Base-by-base conservation (phyloP, 139 green algal species). In the Pycnococcus provasolii region DNA sequence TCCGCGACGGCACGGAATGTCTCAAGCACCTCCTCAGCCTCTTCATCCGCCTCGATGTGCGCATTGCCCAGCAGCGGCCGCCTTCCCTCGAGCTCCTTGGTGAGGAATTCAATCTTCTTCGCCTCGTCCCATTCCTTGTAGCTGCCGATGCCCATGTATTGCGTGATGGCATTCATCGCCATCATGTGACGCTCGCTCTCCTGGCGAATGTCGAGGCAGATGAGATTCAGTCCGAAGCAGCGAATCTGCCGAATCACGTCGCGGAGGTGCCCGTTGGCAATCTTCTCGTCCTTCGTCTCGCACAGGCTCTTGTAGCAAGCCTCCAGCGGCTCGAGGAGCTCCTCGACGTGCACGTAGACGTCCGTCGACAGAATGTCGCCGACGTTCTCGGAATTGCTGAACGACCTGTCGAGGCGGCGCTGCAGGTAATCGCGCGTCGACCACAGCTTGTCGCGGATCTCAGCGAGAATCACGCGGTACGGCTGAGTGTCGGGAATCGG, bases 191-290 rank as follows among this genome's bases (percentile, higher is more conserved):
- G 84, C 4, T 77, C 81, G 70, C 51, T 75, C 77, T 96, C 89
- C 82, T 97, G 91, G 5, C 91, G 80, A 58, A 98, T 80, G 76
- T 98, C 91, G 68, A 98, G 81, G 84, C 94, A 95, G 71, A 96
- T 86, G 39, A 98, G 82, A 54, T 47, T 73, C 69, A 96, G 73
- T 43, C 92, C 91, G 46, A 82, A 82, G 52, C 68, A 76, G 11
- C 58, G 8, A 8, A 81, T 67, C 50, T 77, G 71, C 57, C 91
- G 82, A 60, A 97, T 81, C 42, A 94, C 74, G 79, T 97, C 91
- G 71, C 95, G 84, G 71, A 97, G 79, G 8, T 81, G 80, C 3
- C 88, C 89, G 58, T 98, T 88, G 2, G 91, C 91, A 15, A 98
- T 83, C 45, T 87, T 75, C 43, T 85, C 84, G 72, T 84, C 83